phyloP scores from a whole-genome alignment of 2,329 filamentous ascomycete genomes.

The Exophiala sp. region DNA sequence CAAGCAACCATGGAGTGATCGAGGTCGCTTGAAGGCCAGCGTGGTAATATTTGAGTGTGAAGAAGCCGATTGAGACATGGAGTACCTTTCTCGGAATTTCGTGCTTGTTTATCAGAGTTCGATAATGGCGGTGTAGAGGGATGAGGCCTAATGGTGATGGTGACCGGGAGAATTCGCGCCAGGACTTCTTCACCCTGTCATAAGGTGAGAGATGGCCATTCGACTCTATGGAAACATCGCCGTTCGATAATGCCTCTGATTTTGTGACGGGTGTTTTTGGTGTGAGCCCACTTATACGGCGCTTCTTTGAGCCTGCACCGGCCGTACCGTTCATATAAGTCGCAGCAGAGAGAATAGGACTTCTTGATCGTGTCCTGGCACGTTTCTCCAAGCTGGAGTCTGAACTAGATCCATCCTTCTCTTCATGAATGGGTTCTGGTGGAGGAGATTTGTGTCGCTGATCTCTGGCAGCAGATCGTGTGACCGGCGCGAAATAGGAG shows the following conservation, averaged over 20 bases:
- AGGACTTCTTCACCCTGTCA: slow-evolving; percentile 60
- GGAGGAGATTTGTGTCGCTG: slow-evolving; percentile 50
- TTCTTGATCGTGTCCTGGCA: slow-evolving; percentile 68
- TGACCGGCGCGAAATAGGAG: slow-evolving; percentile 69
- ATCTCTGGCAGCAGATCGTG: slow-evolving; percentile 65
- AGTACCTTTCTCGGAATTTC: slow-evolving; percentile 92
- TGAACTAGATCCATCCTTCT: slow-evolving; percentile 49
- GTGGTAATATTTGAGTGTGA: slow-evolving; percentile 81
- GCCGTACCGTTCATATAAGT: slow-evolving; percentile 21
- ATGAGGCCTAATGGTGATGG: slow-evolving; percentile 92
- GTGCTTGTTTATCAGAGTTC: slow-evolving; percentile 89
- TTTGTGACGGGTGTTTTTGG: slow-evolving; percentile 45
- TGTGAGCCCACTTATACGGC: slow-evolving; percentile 51
- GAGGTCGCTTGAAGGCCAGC: slow-evolving; percentile 70
- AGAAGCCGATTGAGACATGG: slow-evolving; percentile 94
- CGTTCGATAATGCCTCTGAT: slow-evolving; percentile 39
- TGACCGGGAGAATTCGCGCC: slow-evolving; percentile 84
- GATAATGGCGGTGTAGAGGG: slow-evolving; percentile 89
- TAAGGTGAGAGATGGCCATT: slow-evolving; percentile 70
- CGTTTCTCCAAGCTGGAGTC: slow-evolving; percentile 54
- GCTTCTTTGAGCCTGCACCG: slow-evolving; percentile 32
- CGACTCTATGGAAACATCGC: slow-evolving; percentile 35
- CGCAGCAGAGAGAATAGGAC: slow-evolving; percentile 51
- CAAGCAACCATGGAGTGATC: slow-evolving; percentile 82
- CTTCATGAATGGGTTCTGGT: slow-evolving; percentile 57